A percentile compares a stretch with the other conserved stretches of the same genome.
Evolutionary conservation across 495 filamentous ascomycete genomes (phyloP).

Genomic region (Paragyromitra xinjiangensis): DNA sequence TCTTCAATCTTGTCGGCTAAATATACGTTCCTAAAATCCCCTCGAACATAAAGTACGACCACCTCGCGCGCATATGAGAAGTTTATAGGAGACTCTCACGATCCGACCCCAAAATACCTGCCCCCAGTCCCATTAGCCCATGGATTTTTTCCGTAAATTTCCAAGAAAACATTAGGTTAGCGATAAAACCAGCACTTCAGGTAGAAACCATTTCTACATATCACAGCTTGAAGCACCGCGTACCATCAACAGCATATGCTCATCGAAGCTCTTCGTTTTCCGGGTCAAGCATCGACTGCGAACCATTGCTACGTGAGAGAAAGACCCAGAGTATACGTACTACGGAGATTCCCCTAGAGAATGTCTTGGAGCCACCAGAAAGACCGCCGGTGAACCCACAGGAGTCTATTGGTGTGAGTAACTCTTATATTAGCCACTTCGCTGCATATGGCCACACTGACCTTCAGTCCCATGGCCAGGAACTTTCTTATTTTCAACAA

Average conservation of each 20-base stretch:
- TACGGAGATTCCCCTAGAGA: background rate
- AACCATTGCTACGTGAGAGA: background rate
- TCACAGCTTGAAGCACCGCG: slow-evolving; percentile 11
- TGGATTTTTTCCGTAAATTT: slow-evolving; percentile 11
- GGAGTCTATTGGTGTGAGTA: background rate
- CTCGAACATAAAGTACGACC: no score
- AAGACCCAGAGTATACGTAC: background rate
- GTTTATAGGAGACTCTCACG: background rate
- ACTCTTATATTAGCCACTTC: background rate
- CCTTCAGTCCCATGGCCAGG: background rate
- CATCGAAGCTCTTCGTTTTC: background rate
- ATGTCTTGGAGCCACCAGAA: background rate
- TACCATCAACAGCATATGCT: slow-evolving; percentile 20
- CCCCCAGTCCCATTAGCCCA: background rate
- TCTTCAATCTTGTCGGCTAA: background rate
- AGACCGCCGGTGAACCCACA: background rate
- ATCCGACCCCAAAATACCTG: background rate
- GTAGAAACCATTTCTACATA: background rate
- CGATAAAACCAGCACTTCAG: background rate
- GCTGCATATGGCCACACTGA: background rate
- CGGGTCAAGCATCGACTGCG: background rate
- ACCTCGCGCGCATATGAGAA: background rate
- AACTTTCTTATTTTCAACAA: background rate
- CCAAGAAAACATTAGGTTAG: background rate
- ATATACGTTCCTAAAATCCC: background rate